Conservation (phyloP, 768 basidiomycete genomes). For the Psilocybe tampanensis region DNA sequence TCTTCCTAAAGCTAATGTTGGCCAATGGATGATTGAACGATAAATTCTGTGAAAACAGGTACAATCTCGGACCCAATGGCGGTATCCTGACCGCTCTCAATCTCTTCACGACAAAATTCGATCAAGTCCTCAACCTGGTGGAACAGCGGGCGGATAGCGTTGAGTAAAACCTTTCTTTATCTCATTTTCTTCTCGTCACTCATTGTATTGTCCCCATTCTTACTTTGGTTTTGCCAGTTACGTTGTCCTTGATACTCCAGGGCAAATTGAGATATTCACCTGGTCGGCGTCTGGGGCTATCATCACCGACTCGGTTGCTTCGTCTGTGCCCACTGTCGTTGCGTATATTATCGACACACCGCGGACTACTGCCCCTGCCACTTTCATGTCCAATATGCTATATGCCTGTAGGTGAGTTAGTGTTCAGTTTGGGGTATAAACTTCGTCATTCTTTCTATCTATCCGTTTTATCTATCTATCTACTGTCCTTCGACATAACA, state of each 20-base stretch:
- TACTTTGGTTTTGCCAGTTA: slow-evolving; percentile 56
- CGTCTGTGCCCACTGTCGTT: slow-evolving; percentile 89
- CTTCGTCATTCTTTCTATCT: no score
- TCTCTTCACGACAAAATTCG: slow-evolving; percentile 98
- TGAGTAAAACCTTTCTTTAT: slow-evolving; percentile 58
- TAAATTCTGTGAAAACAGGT: slow-evolving; percentile 56
- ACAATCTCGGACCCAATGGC: slow-evolving; percentile 97
- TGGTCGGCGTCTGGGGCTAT: slow-evolving; percentile 99
- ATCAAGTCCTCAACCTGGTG: slow-evolving; percentile 89
- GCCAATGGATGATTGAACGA: no score
- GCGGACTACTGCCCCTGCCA: slow-evolving; percentile 89
- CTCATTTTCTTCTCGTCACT: background rate
- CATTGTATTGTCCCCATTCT: background rate
- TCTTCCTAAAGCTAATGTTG: no score
- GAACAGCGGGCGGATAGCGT: slow-evolving; percentile 89
- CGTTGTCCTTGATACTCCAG: slow-evolving; percentile 95
- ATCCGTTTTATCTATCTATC: no score
- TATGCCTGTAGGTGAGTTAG: slow-evolving; percentile 88
- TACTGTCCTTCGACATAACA: no score
- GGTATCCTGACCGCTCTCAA: slow-evolving; percentile 97
- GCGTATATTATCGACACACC: slow-evolving; percentile 99
- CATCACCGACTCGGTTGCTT: slow-evolving; percentile 96
- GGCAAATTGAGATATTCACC: slow-evolving; percentile 99
- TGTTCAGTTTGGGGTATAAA: background rate
- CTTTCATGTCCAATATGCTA: slow-evolving; percentile 99